A percentile compares a stretch with the other conserved stretches of the same genome.
phyloP scores from a whole-genome alignment of 2,329 filamentous ascomycete genomes.

The Arthrobotrys pseudoclavata region DNA sequence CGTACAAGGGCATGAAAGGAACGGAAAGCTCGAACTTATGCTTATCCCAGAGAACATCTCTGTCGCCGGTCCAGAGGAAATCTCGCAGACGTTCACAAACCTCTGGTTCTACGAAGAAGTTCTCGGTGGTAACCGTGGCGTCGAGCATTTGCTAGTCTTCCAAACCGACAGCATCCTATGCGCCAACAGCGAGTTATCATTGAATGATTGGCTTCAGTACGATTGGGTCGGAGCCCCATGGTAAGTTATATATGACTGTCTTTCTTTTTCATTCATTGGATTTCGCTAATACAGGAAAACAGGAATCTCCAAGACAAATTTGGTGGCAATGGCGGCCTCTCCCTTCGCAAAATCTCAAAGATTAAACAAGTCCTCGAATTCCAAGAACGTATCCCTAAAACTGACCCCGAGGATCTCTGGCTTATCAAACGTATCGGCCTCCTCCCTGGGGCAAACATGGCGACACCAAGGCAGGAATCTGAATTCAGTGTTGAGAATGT shows the following conservation, averaged over 20 bases:
- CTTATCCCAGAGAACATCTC: constrained; percentile 71
- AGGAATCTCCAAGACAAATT: constrained; percentile 65
- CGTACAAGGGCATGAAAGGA: constrained; percentile 60
- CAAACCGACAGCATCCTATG: constrained; percentile 73
- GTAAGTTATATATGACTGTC: constrained; percentile 60
- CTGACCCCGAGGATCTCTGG: constrained; percentile 71
- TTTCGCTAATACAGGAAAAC: background rate
- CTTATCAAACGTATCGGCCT: constrained; percentile 71
- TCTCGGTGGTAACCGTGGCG: constrained; percentile 39
- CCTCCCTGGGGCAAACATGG: constrained; percentile 69
- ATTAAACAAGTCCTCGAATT: constrained; percentile 68
- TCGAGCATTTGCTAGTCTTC: constrained; percentile 69
- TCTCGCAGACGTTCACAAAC: constrained; percentile 71
- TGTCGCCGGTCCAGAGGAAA: constrained; percentile 70
- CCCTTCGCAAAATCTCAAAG: constrained; percentile 70
- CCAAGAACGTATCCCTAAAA: constrained; percentile 67
- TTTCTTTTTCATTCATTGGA: background rate
- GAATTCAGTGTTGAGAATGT: constrained; percentile 71
- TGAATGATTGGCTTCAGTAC: constrained; percentile 71
- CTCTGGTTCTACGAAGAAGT: constrained; percentile 68
- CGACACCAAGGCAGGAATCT: constrained; percentile 70
- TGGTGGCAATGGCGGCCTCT: constrained; percentile 72
- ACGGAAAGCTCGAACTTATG: constrained; percentile 67
- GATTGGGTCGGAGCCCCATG: constrained; percentile 72
- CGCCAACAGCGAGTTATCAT: constrained; percentile 69